phyloP scores from a whole-genome alignment of 1,284 basidiomycete species.

The Cryptococcus sp. region DNA sequence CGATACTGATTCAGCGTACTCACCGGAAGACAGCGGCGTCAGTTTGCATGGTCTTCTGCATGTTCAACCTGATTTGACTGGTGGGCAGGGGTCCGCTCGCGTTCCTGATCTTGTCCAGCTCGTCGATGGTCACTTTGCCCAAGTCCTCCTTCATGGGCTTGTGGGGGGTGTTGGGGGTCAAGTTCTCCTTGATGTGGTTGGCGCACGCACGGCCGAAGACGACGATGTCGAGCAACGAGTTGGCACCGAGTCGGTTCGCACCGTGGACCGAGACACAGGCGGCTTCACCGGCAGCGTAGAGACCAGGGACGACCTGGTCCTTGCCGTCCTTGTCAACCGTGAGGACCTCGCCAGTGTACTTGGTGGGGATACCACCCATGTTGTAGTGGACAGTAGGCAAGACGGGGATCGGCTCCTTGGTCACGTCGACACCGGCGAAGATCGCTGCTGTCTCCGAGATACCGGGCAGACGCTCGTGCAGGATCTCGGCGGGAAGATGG shows the following conservation, averaged over 20 bases:
- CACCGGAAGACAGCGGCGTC: conserved; percentile 88
- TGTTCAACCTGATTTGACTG: conserved; percentile 85
- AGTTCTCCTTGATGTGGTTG: conserved; percentile 92
- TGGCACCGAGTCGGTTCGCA: conserved; percentile 98
- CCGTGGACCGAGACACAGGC: conserved; percentile 99
- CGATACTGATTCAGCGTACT: conserved; percentile 24
- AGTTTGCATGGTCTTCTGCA: conserved; percentile 99
- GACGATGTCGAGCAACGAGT: conserved; percentile 98
- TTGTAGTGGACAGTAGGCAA: conserved; percentile 96
- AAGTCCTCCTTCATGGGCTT: conserved; percentile 85
- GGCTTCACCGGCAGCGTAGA: conserved; percentile 98
- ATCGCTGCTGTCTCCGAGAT: conserved; percentile 99
- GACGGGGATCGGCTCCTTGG: conserved; percentile 98
- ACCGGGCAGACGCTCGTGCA: conserved; percentile 97
- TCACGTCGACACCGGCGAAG: conserved; percentile 98
- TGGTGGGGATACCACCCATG: conserved; percentile 99
- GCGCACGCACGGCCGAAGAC: conserved; percentile 99
- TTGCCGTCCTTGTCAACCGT: conserved; percentile 83
- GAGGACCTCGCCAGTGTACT: conserved; percentile 96
- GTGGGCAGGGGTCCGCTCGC: conserved; percentile 82
- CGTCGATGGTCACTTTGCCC: conserved; percentile 82
- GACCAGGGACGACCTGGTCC: conserved; percentile 92
- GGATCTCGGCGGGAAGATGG: conserved; percentile 92
- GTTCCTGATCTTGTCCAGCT: conserved; percentile 86
- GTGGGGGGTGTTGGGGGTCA: conserved; percentile 88